Evolutionary conservation across 257 asterid genomes (phyloP), one percentile per base, ranked within the genome.

Genomic region (Phtheirospermum japonicum): DNA sequence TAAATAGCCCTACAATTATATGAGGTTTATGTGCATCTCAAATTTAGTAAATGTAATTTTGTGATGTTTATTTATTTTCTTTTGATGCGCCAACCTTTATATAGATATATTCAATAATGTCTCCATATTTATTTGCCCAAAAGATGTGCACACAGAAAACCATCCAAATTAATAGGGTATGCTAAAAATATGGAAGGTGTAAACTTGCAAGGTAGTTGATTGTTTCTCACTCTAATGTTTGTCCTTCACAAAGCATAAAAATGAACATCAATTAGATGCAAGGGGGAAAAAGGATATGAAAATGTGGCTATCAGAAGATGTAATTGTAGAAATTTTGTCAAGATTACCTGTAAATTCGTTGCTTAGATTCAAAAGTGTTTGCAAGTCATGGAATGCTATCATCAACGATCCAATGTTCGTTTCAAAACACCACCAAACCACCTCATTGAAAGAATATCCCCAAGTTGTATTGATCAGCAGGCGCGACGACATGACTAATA

Each of bases 251-350:
- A 19, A 33, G 28, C 13, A 6, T n/a, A 6, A 12, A 59, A 42
- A 48, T n/a, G 40, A 23, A 12, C 50, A 45, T 17, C 0, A 16
- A 34, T 11, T 11, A 16, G 5, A 50, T 26, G 18, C 19, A 16
- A 34, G 28, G 28, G 28, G 28, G 28, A 33, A 34, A 12, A 12
- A 23, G 36, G 7, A 33, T 0, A 33, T 5, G 0, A 5, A 33
- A 19, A 81, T 84, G 88, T 66, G 62, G 39, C 53, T 64, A 19
- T 70, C 78, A 6, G 80, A 80, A 72, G 87, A 85, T 60, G 42
- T 76, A 40, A 70, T 64, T 11, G 7, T 63, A 57, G 85, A 82
- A 14, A 80, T 82, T n/a, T 65, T 78, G 5, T 74, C 79, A 51
- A 76, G 78, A 64, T 57, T 75, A 26, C 80, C 79, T 0, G 78